Conservation (phyloP, 441 rosid genomes). For the Biscutella auriculata region DNA sequence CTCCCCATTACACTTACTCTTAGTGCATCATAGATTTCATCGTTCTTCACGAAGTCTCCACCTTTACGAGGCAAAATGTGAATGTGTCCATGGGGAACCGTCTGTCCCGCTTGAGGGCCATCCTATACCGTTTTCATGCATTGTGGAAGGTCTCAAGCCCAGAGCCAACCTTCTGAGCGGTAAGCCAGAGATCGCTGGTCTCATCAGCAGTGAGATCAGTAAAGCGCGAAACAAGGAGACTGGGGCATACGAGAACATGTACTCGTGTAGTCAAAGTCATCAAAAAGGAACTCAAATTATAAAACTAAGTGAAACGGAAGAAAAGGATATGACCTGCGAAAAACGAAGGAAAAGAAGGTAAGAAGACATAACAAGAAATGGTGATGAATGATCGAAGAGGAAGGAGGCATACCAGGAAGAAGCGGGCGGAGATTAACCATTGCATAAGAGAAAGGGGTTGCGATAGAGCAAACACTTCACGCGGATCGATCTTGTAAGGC, state of each 20-base stretch:
- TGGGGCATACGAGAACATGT: slow-evolving; percentile 90
- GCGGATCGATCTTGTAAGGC: slow-evolving; percentile 41
- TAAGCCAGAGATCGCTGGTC: slow-evolving; percentile 62
- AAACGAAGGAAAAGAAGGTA: neutral
- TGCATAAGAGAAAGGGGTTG: slow-evolving; percentile 44
- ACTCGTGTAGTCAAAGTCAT: slow-evolving; percentile 38
- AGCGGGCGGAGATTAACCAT: slow-evolving; percentile 65
- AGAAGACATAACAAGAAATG: neutral
- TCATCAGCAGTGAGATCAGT: slow-evolving; percentile 71
- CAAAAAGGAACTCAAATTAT: slow-evolving; percentile 14
- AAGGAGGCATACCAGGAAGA: slow-evolving; percentile 31
- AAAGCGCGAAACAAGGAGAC: slow-evolving; percentile 73
- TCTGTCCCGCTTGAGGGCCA: slow-evolving; percentile 86
- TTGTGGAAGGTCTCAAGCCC: slow-evolving; percentile 59
- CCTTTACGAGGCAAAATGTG: slow-evolving; percentile 75
- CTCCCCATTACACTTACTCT: too few relatives aligned
- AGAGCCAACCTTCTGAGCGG: slow-evolving; percentile 61
- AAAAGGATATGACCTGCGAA: slow-evolving; percentile 57
- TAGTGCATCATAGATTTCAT: slow-evolving; percentile 81
- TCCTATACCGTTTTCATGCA: slow-evolving; percentile 46
- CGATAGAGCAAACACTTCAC: slow-evolving; percentile 59
- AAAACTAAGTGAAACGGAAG: neutral
- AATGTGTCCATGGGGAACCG: slow-evolving; percentile 84
- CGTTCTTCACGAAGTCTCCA: slow-evolving; percentile 78
- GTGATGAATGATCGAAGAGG: neutral